These are phyloP conservation scores for Thoreauomyces humboldtii DNA, from an alignment of 192 early-diverging fungal genomes.

Conservation along the genomic window DNA sequence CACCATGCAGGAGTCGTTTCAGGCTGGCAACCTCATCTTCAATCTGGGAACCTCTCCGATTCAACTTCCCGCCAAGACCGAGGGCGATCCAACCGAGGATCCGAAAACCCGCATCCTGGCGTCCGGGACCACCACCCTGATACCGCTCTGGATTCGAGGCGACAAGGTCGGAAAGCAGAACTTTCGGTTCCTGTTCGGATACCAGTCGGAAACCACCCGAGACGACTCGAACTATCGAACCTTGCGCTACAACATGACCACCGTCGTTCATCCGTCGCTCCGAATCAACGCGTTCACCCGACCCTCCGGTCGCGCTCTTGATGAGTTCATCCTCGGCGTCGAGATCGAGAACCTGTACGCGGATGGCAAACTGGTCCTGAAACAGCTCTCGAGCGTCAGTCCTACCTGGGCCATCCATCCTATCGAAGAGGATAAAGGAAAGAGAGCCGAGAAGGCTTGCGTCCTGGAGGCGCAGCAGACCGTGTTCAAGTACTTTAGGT, in stretches of 20 bases:
- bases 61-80: constrained; percentile 37
- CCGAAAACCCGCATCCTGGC: constrained; percentile 50
- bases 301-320: constrained; percentile 68
- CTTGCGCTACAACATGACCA: constrained; percentile 54
- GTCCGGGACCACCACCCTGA: constrained; percentile 62
- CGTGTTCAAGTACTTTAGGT: constrained; percentile 46
- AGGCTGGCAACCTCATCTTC: constrained; percentile 53
- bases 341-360: constrained; percentile 76
- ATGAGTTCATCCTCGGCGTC: constrained; percentile 88
- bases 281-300: constrained; percentile 93
- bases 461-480: constrained; percentile 42
- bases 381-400: constrained; percentile 69
- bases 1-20: constrained; percentile 13
- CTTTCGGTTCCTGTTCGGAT: constrained; percentile 76
- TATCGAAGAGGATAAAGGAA: constrained; percentile 9
- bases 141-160: constrained; percentile 89
- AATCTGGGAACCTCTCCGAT: constrained; percentile 53
- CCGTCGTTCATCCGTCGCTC: constrained; percentile 80
- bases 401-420: constrained; percentile 68
- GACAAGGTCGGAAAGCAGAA: constrained; percentile 86
- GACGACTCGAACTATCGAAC: constrained; percentile 64
- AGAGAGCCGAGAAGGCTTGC: background rate
- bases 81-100: constrained; percentile 15
- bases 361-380: constrained; percentile 56
- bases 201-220: constrained; percentile 66